Evolutionary conservation across 306 rosid species (phyloP).

Genomic region (Cicer yamashitae): DNA sequence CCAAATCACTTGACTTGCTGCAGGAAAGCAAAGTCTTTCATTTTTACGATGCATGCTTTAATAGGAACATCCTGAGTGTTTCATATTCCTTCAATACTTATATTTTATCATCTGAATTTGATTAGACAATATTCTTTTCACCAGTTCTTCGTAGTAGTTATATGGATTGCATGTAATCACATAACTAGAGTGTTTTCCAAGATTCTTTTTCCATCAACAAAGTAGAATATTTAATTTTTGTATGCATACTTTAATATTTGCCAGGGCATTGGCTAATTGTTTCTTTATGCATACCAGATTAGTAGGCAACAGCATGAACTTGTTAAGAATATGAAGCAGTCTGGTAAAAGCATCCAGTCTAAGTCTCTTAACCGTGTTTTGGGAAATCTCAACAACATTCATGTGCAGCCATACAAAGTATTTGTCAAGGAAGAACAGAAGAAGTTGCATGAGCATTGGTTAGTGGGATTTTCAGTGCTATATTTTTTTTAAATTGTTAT

Average conservation of each 20-base stretch:
- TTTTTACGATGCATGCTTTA: neutral
- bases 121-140: neutral
- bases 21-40: neutral
- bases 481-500: slow-evolving; percentile 14
- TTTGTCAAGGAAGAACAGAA: slow-evolving; percentile 89
- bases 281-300: slow-evolving; percentile 65
- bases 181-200: neutral
- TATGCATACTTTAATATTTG: neutral
- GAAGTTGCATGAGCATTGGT: slow-evolving; percentile 91
- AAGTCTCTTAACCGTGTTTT: slow-evolving; percentile 83
- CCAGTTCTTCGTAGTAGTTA: neutral
- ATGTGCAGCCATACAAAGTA: slow-evolving; percentile 81
- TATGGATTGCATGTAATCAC: neutral
- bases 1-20: neutral
- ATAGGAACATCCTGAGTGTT: neutral
- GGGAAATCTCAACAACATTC: slow-evolving; percentile 72
- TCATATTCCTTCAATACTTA: too few species aligned
- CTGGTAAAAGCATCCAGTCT: slow-evolving; percentile 77
- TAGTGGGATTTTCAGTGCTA: slow-evolving; percentile 49
- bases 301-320: slow-evolving; percentile 90
- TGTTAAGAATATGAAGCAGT: slow-evolving; percentile 89
- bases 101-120: neutral
- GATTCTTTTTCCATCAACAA: slow-evolving; percentile 7
- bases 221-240: slow-evolving; percentile 1
- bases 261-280: slow-evolving; percentile 42